phyloP scores from a whole-genome alignment of 2,329 filamentous ascomycete species.

The Aspergillus melleus region DNA sequence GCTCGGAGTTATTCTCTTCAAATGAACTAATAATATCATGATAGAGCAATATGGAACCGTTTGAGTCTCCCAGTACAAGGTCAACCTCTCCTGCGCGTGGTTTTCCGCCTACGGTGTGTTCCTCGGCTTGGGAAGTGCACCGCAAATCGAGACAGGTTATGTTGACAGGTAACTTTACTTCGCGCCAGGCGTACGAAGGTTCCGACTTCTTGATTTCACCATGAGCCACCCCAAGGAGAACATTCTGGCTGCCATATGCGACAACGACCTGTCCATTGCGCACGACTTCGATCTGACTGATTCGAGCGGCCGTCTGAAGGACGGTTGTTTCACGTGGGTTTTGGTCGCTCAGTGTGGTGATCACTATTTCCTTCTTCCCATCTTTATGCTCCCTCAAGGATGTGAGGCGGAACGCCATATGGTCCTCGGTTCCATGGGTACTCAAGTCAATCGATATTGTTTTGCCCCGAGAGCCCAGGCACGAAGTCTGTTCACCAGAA shows the following conservation, averaged over 20 bases:
- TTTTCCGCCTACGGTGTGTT: slow-evolving; percentile 16
- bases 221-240: slow-evolving; percentile 61
- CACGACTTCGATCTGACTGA: slow-evolving; percentile 31
- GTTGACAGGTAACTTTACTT: slow-evolving; percentile 58
- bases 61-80: slow-evolving; percentile 72
- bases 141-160: slow-evolving; percentile 69
- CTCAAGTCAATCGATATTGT: slow-evolving; percentile 33
- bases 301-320: slow-evolving; percentile 30
- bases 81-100: slow-evolving; percentile 57
- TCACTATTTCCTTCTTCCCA: slow-evolving; percentile 38
- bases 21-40: slow-evolving; percentile 67
- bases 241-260: slow-evolving; percentile 39
- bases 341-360: slow-evolving; percentile 23
- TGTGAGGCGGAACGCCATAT: slow-evolving; percentile 37
- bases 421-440: slow-evolving; percentile 20
- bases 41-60: slow-evolving; percentile 80
- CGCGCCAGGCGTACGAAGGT: slow-evolving; percentile 54
- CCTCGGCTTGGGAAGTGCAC: slow-evolving; percentile 25
- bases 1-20: slow-evolving; percentile 41
- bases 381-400: slow-evolving; percentile 38
- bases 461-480: slow-evolving; percentile 44
- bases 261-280: slow-evolving; percentile 36
- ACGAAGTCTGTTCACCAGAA: slow-evolving; percentile 44
- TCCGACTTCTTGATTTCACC: slow-evolving; percentile 34
- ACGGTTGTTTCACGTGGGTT: slow-evolving; percentile 23